Evolutionary conservation across 805 yeast species (phyloP), one percentile per base, ranked within the genome.

Genomic region (Candida ortonii): DNA sequence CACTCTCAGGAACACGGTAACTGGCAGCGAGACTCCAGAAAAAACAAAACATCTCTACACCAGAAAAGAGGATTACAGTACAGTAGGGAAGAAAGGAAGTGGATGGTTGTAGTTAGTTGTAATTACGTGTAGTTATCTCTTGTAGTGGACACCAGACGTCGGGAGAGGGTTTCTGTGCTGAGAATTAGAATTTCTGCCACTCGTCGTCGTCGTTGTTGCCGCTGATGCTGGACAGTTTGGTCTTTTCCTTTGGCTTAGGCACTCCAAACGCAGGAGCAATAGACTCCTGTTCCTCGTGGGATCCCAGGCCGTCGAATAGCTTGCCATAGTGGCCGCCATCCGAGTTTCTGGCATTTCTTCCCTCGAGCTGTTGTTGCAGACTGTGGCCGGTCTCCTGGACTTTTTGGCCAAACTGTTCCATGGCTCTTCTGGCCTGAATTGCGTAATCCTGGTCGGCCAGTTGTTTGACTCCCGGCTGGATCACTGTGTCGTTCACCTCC

Each of bases 351-450:
- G 65, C 42, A 68, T 71, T 50, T 76, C 71, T n/a, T n/a, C n/a
- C n/a, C 81, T 78, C 44, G 7, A 41, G 35, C 32, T 53, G 59
- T 44, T 80, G 82, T 34, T 77, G 78, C 17, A 95, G 85, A 46
- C 76, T 78, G 41, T 68, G 73, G 21, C 94, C 84, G 1, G 96
- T 86, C 47, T 88, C 94, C 57, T 84, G 95, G 65, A 90, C 84
- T 54, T 80, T 87, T 56, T 85, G 95, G 30, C 97, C 96, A 65
- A 90, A 93, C 67, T 93, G 97, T 39, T 86, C 81, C 74, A 95
- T 85, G n/a, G 97, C 97, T 48, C 87, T 76, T 44, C 74, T 78
- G 4, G 97, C 93, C 53, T 87, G 95, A 36, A 63, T 67, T 16
- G 94, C 78, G 27, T 85, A 60, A 39, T 93, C 97, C 43, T 84